Percentiles rank a stretch among this genome's conserved stretches.
These are phyloP conservation scores for Lasiosphaeris hirsuta DNA, from an alignment of 495 filamentous ascomycete genomes.

Conservation along the genomic window DNA sequence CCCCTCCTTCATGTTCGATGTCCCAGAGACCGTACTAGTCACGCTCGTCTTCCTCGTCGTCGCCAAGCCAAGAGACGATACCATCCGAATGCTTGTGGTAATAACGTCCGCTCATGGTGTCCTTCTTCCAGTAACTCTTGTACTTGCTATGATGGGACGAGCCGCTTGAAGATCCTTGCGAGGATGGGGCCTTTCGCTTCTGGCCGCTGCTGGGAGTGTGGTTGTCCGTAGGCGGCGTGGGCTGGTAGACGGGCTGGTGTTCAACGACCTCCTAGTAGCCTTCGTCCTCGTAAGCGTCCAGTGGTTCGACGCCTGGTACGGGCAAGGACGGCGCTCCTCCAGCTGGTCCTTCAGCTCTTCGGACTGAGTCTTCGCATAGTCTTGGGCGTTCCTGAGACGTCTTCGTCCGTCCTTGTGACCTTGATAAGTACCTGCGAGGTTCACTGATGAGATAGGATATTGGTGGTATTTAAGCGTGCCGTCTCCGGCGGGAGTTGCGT, in stretches of 20 bases:
- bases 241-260: slow-evolving; percentile 15
- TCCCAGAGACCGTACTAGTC: no score
- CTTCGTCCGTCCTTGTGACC: slow-evolving; percentile 20
- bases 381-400: slow-evolving; percentile 26
- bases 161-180: background rate
- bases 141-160: slow-evolving; percentile 7
- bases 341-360: slow-evolving; percentile 23
- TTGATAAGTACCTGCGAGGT: slow-evolving; percentile 14
- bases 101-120: slow-evolving; percentile 14
- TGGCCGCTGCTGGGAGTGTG: background rate
- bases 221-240: slow-evolving; percentile 16
- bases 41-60: no score
- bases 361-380: slow-evolving; percentile 24
- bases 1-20: no score
- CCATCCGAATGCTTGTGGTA: slow-evolving; percentile 25
- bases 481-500: slow-evolving; percentile 24
- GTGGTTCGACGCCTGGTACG: slow-evolving; percentile 20
- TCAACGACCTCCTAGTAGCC: slow-evolving; percentile 24
- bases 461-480: slow-evolving; percentile 34
- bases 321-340: slow-evolving; percentile 11
- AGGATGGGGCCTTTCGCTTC: slow-evolving; percentile 3
- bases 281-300: slow-evolving; percentile 22
- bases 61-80: slow-evolving; percentile 23
- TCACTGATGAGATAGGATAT: slow-evolving; percentile 20
- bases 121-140: slow-evolving; percentile 23